Evolutionary conservation across 495 filamentous ascomycete species (phyloP), one percentile per base, ranked within the genome.

Genomic region (Filosporella fistucella): DNA sequence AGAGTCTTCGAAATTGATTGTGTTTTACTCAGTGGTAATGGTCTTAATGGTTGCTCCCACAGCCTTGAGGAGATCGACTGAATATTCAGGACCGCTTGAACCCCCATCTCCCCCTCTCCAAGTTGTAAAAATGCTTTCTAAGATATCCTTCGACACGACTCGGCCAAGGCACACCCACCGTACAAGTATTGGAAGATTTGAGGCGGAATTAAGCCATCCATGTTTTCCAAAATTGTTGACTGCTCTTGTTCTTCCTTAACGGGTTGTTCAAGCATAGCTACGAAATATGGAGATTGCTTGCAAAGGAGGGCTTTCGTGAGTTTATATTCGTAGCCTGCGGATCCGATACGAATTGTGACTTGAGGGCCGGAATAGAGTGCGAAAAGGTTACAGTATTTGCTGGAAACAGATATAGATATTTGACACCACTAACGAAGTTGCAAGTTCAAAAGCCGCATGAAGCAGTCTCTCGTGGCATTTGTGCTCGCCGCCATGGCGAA

Each of bases 221-320:
- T 51, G 22, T 61, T 54, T 51, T 55, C 44, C 11, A 65, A n/a
- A 41, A 13, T 49, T n/a, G 28, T 42, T 38, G 42, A 45, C 51
- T 52, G 48, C 42, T 54, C 25, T 33, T 54, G 22, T 21, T 32
- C 43, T 37, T 63, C 60, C 47, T 44, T 25, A 38, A 63, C 61
- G 24, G 49, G 0, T 29, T 53, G 46, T 14, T 53, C 32, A 44
- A 65, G 60, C 54, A 60, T 61, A 44, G 47, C 51, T 49, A 47
- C 49, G 33, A 65, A 63, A 43, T 49, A 49, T 29, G 48, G 14
- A 0, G 60, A 61, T 26, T 58, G 30, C n/a, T 47, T 42, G 56
- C 58, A 65, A 33, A 63, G 55, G 33, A 61, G 55, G 16, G 30
- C 21, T 45, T 60, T 61, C 3, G 56, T 56, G 35, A 61, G 23